Conservation (phyloP, 352 stramenopile genomes). For the Phytophthora kernoviae region DNA sequence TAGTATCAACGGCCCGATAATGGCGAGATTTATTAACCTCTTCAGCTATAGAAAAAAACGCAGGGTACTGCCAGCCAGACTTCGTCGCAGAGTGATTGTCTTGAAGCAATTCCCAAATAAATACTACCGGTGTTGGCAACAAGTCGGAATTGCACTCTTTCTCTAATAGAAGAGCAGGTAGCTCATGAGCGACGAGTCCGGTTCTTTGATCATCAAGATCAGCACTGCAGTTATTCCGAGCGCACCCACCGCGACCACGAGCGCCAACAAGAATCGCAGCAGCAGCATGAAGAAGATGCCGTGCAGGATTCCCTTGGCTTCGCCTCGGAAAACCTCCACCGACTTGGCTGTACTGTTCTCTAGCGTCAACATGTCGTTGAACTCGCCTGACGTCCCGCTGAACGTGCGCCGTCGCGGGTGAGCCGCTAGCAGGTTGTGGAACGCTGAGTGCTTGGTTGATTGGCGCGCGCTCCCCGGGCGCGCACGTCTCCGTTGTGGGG, state of each 20-base stretch:
- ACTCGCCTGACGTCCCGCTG: slow-evolving; percentile 38
- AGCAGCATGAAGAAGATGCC: slow-evolving; percentile 68
- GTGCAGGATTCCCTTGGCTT: slow-evolving; percentile 60
- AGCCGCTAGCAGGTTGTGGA: slow-evolving; percentile 26
- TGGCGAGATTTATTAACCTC: no score
- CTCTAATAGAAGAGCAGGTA: slow-evolving; percentile 42
- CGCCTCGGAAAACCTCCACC: slow-evolving; percentile 59
- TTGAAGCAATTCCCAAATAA: slow-evolving; percentile 31
- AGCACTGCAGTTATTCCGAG: slow-evolving; percentile 35
- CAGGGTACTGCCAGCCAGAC: no score
- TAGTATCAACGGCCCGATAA: no score
- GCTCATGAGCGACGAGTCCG: slow-evolving; percentile 31
- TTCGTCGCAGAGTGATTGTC: neutral
- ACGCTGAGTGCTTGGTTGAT: slow-evolving; percentile 14
- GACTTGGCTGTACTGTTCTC: slow-evolving; percentile 59
- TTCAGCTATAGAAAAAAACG: no score
- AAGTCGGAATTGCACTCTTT: slow-evolving; percentile 1
- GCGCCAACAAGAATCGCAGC: slow-evolving; percentile 53
- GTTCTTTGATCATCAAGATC: slow-evolving; percentile 47
- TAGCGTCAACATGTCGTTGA: slow-evolving; percentile 41
- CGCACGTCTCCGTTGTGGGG: slow-evolving; percentile 12
- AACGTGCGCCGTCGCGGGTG: slow-evolving; percentile 31
- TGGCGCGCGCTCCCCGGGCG: slow-evolving; percentile 22
- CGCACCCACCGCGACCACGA: slow-evolving; percentile 40
- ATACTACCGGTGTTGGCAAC: slow-evolving; percentile 15